These are phyloP conservation scores for Dalbergia cultrata DNA, from an alignment of 306 rosid genomes.

Conservation along the genomic window DNA sequence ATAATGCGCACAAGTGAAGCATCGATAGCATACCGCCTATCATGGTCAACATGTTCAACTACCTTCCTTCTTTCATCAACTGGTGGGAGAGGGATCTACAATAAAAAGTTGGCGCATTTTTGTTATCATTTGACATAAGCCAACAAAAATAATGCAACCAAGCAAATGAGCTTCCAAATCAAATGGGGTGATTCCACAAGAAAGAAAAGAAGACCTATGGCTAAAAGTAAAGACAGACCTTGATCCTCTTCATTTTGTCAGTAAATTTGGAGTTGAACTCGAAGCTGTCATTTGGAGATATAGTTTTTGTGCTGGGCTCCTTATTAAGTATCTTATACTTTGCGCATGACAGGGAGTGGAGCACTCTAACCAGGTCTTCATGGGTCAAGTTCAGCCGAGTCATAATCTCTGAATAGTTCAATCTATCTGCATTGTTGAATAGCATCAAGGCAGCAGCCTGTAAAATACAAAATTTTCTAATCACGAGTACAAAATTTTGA, in stretches of 20 bases:
- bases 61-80: constrained; percentile 82
- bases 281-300: constrained; percentile 68
- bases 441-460: constrained; percentile 86
- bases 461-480: constrained; percentile 25
- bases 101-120: not conserved
- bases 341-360: constrained; percentile 88
- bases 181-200: not conserved
- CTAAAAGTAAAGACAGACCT: constrained; percentile 58
- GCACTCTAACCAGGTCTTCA: constrained; percentile 73
- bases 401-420: constrained; percentile 84
- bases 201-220: no score
- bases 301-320: constrained; percentile 69
- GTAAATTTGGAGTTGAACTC: constrained; percentile 81
- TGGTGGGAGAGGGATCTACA: constrained; percentile 83
- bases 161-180: not conserved
- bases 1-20: constrained; percentile 89
- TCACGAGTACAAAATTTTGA: constrained; percentile 5
- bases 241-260: constrained; percentile 83
- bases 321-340: constrained; percentile 84
- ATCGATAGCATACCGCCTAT: constrained; percentile 86
- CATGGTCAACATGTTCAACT: constrained; percentile 82
- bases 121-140: not conserved
- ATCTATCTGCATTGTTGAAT: constrained; percentile 77
- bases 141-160: not conserved
- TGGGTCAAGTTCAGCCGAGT: constrained; percentile 74